A percentile compares a stretch with the other conserved stretches of the same genome.
These are phyloP conservation scores for Dillenia suffruticosa DNA, from an alignment of 164 flowering plant species.

Conservation along the genomic window DNA sequence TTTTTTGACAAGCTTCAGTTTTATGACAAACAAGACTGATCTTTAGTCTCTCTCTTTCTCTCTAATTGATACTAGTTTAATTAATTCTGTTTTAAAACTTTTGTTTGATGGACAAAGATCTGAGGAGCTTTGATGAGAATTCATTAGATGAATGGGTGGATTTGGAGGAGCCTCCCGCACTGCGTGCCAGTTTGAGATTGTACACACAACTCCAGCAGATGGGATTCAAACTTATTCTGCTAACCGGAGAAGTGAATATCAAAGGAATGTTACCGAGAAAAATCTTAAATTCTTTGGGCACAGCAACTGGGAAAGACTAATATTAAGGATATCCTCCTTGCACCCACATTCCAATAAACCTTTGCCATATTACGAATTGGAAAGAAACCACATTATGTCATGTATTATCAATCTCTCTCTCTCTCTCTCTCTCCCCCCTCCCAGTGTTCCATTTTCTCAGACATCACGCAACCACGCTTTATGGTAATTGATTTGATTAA, in stretches of 20 bases:
- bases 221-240: conserved; percentile 56
- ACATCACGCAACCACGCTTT: too few relatives aligned
- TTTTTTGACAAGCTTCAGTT: too few relatives aligned
- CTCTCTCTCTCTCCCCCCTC: too few relatives aligned
- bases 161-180: conserved; percentile 65
- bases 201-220: conserved; percentile 60
- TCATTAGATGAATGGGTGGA: conserved; percentile 65
- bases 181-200: conserved; percentile 60
- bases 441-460: too few relatives aligned
- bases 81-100: not conserved
- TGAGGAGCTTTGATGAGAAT: conserved; percentile 38
- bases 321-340: conserved; percentile 43
- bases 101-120: conserved; percentile 27
- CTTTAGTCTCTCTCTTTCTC: too few relatives aligned
- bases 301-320: conserved; percentile 57
- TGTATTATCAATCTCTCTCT: too few relatives aligned
- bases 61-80: too few relatives aligned
- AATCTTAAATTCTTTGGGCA: conserved; percentile 71
- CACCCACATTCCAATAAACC: not conserved
- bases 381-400: too few relatives aligned
- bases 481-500: not conserved
- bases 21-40: too few relatives aligned
- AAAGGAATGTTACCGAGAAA: conserved; percentile 44
- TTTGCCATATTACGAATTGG: too few relatives aligned
- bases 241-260: conserved; percentile 72